Evolutionary conservation across 179 eudicot species (phyloP), one percentile per base, ranked within the genome.

Genomic region (Nepenthes alata): DNA sequence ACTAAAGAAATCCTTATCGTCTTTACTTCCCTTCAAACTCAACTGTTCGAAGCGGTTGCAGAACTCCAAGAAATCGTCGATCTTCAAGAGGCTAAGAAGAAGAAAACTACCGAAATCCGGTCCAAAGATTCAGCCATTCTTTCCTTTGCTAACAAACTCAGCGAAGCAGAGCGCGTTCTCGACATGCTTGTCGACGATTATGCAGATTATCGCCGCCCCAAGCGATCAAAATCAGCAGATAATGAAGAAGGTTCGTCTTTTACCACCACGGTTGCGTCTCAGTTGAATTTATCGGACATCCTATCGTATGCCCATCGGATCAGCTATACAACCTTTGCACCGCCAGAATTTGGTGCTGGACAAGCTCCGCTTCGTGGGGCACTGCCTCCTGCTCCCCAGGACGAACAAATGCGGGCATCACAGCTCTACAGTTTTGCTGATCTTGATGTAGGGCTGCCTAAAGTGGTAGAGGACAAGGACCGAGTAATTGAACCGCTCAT

Each of bases 251-350:
- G 57, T 59, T 63, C 75, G 14, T 65, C 81, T 51, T 34, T 49
- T 57, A 64, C 72, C 15, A 82, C 95, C 5, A 83, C 94, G 2
- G 82, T 85, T 55, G 82, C 95, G 44, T 83, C 87, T 58, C 87
- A 68, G 65, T 67, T 90, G 58, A 87, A 87, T 55, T 45, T 93
- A 41, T 74, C 85, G 8, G 94, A 93, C 48, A 78, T 93, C 70
- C 49, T 93, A 49, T 87, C 98, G 2, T 93, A 89, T 61, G 97
- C 98, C 39, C 95, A 90, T 51, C 83, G 60, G 61, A 87, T 93
- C 71, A 93, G 98, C 83, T 93, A 93, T 73, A 90, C 98, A 9
- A 93, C 97, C 25, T 90, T 89, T 74, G 97, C 98, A 3, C 97
- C 97, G 0, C 97, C 98, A 0, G 98, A 93, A 69, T 89, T 83